Conservation (phyloP, 2,329 filamentous ascomycete genomes). For the Pseudogymnoascus sp. region DNA sequence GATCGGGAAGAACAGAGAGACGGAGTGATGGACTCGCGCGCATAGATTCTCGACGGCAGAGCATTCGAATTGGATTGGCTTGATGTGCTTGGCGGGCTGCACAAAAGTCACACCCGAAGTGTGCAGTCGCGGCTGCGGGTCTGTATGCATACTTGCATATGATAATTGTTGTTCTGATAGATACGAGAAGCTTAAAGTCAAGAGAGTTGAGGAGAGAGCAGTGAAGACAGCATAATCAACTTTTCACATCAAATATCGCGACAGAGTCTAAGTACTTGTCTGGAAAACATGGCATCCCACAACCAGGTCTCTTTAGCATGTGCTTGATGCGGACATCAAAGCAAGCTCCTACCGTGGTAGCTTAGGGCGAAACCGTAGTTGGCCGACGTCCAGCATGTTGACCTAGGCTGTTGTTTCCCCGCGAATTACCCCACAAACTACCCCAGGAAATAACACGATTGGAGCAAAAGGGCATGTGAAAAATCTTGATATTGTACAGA, state of each 20-base stretch:
- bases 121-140: background rate
- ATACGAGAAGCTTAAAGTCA: background rate
- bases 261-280: background rate
- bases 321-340: background rate
- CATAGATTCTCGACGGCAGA: conserved; percentile 4
- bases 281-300: background rate
- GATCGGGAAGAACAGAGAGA: background rate
- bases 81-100: background rate
- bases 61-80: background rate
- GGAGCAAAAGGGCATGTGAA: too few relatives aligned
- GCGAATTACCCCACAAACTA: too few relatives aligned
- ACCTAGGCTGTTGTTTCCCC: too few relatives aligned
- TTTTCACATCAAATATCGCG: background rate
- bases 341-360: background rate
- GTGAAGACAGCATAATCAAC: background rate
- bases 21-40: conserved; percentile 3
- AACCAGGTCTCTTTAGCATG: background rate
- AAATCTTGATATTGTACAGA: too few relatives aligned
- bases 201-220: background rate
- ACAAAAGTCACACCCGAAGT: background rate
- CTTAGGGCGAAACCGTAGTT: background rate
- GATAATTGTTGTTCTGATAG: conserved; percentile 1
- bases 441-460: too few relatives aligned
- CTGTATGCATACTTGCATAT: background rate
- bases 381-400: too few relatives aligned